A percentile compares a stretch with the other conserved stretches of the same genome.
These are phyloP conservation scores for Neofusicoccum sp. DNA, from an alignment of 2,329 filamentous ascomycete genomes.

Conservation along the genomic window DNA sequence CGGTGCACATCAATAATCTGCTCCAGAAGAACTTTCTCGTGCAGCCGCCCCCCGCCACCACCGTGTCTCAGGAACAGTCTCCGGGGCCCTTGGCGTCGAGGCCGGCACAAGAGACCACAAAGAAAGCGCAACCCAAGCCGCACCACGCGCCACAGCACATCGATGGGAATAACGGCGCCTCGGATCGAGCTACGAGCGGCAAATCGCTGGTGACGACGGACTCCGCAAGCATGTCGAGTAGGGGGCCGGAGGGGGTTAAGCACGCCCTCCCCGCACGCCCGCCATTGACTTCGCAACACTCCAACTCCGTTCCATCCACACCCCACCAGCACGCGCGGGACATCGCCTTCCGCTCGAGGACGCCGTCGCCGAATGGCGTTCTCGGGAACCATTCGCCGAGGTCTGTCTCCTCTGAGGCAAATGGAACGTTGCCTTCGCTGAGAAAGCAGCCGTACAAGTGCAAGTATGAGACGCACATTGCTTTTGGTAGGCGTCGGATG, in stretches of 20 bases:
- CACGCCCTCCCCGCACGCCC: slow-evolving; percentile 41
- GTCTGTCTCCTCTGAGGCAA: slow-evolving; percentile 87
- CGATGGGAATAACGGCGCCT: slow-evolving; percentile 38
- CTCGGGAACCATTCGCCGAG: slow-evolving; percentile 79
- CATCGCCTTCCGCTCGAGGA: slow-evolving; percentile 72
- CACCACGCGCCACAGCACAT: slow-evolving; percentile 29
- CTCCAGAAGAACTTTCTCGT: slow-evolving; percentile 23
- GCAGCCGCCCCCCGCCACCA: slow-evolving; percentile 32
- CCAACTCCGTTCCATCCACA: slow-evolving; percentile 89
- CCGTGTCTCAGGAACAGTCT: slow-evolving; percentile 36
- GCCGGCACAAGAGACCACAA: slow-evolving; percentile 22
- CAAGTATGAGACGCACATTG: slow-evolving; percentile 83
- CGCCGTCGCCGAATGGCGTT: slow-evolving; percentile 73
- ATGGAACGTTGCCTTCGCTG: slow-evolving; percentile 67
- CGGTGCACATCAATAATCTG: slow-evolving; percentile 31
- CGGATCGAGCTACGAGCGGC: slow-evolving; percentile 34
- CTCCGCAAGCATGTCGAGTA: slow-evolving; percentile 30
- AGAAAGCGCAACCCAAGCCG: slow-evolving; percentile 29
- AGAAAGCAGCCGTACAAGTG: slow-evolving; percentile 66
- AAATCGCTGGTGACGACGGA: slow-evolving; percentile 39
- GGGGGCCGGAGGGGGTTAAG: slow-evolving; percentile 27
- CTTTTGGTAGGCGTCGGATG: slow-evolving; percentile 80
- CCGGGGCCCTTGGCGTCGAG: slow-evolving; percentile 16
- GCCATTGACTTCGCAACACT: slow-evolving; percentile 62
- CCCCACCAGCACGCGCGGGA: slow-evolving; percentile 85